Base-by-base conservation (phyloP, 1,139 yeast genomes). In the Casaregolazyma lundiana region DNA sequence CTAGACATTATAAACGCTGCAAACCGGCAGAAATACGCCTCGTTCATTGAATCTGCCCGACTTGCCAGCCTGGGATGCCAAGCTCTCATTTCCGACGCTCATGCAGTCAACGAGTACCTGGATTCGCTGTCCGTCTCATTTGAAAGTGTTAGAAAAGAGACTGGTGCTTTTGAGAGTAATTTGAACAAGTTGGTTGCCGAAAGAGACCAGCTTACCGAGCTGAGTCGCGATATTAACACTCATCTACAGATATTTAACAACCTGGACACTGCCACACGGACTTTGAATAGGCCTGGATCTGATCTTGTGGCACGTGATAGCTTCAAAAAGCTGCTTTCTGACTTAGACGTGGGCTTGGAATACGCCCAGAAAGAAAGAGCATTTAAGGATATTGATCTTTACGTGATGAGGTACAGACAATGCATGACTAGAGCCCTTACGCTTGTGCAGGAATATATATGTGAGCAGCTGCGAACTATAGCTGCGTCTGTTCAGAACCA, bases 391-490 rank as follows among this genome's bases (percentile, higher is more conserved):
- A 71, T 80, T 15, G 95, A 83, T 30, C 60, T 78, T 3, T 89
- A 87, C 63, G 76, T 76, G 39, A 78, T 82, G 54, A 74, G 92
- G 50, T 87, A 86, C 65, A 76, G 88, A 50, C 95, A 87, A 57
- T 87, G 96, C 59, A 75, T 89, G 77, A 82, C 94, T 0, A 75
- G 96, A 50, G 82, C 95, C 0, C 72, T 89, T 47, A 80, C 95
- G 0, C 70, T 92, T 53, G 77, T 88, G 18, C 77, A 83, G 53
- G 85, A 83, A 55, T 86, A 80, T 60, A 68, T 86, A 49, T 73
- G 74, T 21, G 74, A 71, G 39, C 76, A 76, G 39, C 62, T 89
- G 41, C 78, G 75, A 48, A 70, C 68, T 15, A 62, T 78, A 1
- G 72, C 74, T 35, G 65, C 65, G 19, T 75, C 71, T 7, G 70